Evolutionary conservation across 148 eudicot genomes (phyloP).

Genomic region (Camellia granthamiana): DNA sequence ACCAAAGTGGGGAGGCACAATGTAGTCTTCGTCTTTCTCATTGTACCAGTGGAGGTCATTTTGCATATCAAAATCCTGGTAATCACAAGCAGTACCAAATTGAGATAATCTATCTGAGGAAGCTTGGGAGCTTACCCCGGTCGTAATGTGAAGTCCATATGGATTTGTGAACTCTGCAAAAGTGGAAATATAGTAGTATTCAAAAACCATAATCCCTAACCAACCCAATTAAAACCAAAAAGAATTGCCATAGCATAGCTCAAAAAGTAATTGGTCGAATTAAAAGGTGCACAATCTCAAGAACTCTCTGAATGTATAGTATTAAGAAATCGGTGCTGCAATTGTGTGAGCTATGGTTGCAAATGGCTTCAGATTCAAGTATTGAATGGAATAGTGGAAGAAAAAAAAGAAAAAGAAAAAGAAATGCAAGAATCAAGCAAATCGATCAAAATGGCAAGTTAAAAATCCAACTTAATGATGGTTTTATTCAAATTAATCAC

Average conservation of each 20-base stretch:
- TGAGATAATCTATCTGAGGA: slow-evolving; percentile 95
- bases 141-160: slow-evolving; percentile 51
- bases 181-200: background rate
- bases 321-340: background rate
- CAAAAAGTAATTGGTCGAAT: background rate
- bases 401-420: background rate
- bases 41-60: slow-evolving; percentile 74
- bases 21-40: slow-evolving; percentile 76
- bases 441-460: background rate
- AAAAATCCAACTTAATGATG: background rate
- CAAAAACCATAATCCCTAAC: background rate
- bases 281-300: background rate
- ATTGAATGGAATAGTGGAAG: background rate
- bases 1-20: slow-evolving; percentile 55
- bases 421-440: background rate
- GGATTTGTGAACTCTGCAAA: slow-evolving; percentile 85
- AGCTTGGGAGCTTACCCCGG: slow-evolving; percentile 55
- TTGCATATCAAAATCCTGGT: slow-evolving; percentile 89
- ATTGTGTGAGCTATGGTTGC: background rate
- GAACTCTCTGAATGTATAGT: background rate
- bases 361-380: background rate
- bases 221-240: background rate
- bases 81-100: slow-evolving; percentile 94
- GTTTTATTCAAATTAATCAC: background rate
- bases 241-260: background rate